Evolutionary conservation across 345 rosid genomes (phyloP), one percentile per base, ranked within the genome.

Genomic region (Salix koriyanagi): DNA sequence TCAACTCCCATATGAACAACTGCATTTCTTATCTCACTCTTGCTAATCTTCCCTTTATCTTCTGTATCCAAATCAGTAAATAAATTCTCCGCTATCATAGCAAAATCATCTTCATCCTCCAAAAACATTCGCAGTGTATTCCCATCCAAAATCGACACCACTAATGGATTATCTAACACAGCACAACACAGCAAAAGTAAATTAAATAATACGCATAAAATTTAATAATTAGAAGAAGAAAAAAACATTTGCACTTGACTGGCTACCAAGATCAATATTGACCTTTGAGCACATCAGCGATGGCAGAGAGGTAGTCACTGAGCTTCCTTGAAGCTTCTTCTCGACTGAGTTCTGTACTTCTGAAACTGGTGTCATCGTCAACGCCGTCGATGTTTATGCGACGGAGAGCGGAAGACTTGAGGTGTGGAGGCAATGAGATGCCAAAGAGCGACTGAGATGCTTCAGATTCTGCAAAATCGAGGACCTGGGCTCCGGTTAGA

Each of bases 91-190:
- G 97, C 97, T 71, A 94, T 75, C 98, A 94, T 88, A 1, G 98
- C 97, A 73, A 92, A 92, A 81, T 94, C 98, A 82, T 94, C 98
- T 76, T 94, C 98, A 65, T 94, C 98, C 79, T 92, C 94, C 83
- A 91, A 77, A 75, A 84, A 84, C 56, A 86, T 21, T 77, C 82
- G 82, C 85, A 91, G 73, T n/a, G 85, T 82, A 44, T 77, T 89
- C 86, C 97, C 98, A 82, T 94, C 89, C 75, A 92, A 78, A 62
- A 89, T 64, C 4, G 96, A 87, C 1, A 89, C 85, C 78, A 85
- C 86, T 70, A 94, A 48, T 21, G 97, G 98, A 81, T 89, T 79
- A 75, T 87, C 98, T 92, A 76, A 6, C 32, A 52, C 26, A 26
- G 4, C 23, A 42, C 42, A 44, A 56, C 3, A 71, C 19, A 8